A percentile compares a stretch with the other conserved stretches of the same genome.
phyloP scores from a whole-genome alignment of 371 early-diverging fungal species.

The Phascolomyces articulosus region DNA sequence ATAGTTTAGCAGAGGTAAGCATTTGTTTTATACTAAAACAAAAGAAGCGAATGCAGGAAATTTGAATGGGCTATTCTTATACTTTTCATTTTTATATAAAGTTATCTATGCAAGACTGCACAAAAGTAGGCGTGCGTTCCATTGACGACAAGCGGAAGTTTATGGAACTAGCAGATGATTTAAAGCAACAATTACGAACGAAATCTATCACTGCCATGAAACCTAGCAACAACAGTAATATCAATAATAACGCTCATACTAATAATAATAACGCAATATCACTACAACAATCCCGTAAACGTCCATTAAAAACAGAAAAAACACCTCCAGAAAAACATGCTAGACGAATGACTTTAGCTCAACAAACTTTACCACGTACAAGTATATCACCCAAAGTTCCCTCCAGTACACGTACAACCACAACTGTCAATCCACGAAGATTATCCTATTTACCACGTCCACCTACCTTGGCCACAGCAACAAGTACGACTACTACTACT shows the following conservation, averaged over 20 bases:
- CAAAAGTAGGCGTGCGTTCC: slow-evolving; percentile 30
- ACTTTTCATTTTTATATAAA: no score
- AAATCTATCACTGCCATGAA: not conserved
- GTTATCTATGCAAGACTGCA: slow-evolving; percentile 31
- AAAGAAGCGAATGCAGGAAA: no score
- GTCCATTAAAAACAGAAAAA: slow-evolving; percentile 10
- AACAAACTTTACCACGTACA: slow-evolving; percentile 18
- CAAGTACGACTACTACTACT: no score
- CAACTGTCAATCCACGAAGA: not conserved
- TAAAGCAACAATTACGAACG: slow-evolving; percentile 15
- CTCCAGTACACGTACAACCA: not conserved
- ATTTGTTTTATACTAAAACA: not conserved
- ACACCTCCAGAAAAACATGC: slow-evolving; percentile 20
- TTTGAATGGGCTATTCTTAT: no score
- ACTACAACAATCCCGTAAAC: slow-evolving; percentile 12
- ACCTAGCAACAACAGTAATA: not conserved
- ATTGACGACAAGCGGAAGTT: slow-evolving; percentile 34
- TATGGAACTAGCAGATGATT: slow-evolving; percentile 27
- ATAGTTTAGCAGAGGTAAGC: slow-evolving; percentile 20
- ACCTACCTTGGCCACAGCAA: not conserved
- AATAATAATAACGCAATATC: no score
- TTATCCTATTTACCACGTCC: slow-evolving; percentile 8
- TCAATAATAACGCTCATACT: slow-evolving; percentile 3
- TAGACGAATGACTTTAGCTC: slow-evolving; percentile 24
- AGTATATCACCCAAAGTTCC: slow-evolving; percentile 8